Evolutionary conservation across 805 yeast genomes (phyloP), one percentile per base, ranked within the genome.

Genomic region (Barnettozyma californica): DNA sequence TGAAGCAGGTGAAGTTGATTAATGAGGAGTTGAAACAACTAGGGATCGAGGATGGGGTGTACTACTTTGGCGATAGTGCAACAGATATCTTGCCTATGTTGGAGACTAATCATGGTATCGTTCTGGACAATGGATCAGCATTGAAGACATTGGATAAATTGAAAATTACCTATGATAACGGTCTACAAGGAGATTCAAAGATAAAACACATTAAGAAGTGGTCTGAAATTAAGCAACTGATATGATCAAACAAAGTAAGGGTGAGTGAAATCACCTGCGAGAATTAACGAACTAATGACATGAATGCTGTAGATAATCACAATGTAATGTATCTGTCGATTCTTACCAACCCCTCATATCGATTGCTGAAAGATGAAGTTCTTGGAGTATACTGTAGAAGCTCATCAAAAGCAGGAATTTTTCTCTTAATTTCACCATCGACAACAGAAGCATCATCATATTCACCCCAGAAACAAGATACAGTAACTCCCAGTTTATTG

Each of bases 381-480:
- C 71, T 65, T 1, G 96, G 95, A 1, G 87, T 69, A 59, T 79
- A 88, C 53, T 78, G 77, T 34, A 84, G 58, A 37, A 89, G 61
- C 59, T 90, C 96, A 49, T 78, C 82, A 53, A 74, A 80, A 1
- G 94, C 90, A 1, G 95, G 90, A 4, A 87, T 64, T 49, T 73
- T 75, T 29, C 77, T 65, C 26, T 55, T 54, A 43, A 65, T 41
- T 13, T 55, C 62, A 1, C 74, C 79, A 43, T 68, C 74, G 19
- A 66, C 63, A 8, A 68, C 59, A 21, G 65, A 61, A 44, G 62
- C 76, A 11, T 66, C 63, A 33, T 80, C 81, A 61, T 80, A 78
- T 54, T 89, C 95, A 9, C 88, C 86, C 91, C 92, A 90, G 58
- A 70, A 80, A 61, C 97, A 90, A 21, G 77, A 71, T 9, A 89